Conservation (phyloP, 768 basidiomycete species). For the Pisolithus microcarpus region DNA sequence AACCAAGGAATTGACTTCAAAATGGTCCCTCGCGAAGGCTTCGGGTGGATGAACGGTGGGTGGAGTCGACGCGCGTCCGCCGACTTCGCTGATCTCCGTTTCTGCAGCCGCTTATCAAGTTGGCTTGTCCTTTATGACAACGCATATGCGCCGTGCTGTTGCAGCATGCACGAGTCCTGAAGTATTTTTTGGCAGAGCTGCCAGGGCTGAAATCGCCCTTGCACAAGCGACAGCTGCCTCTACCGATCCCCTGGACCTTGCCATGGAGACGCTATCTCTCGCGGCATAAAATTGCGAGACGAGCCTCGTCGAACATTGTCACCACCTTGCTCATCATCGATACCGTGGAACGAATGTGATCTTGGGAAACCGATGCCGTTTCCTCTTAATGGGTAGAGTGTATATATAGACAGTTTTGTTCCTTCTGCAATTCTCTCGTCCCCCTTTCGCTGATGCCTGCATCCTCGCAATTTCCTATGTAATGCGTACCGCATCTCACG, state of each 20-base stretch:
- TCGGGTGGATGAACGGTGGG: constrained; percentile 97
- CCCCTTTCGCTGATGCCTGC: too few species aligned
- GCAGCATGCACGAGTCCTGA: constrained; percentile 92
- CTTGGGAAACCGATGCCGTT: neutral
- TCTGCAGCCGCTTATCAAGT: constrained; percentile 86
- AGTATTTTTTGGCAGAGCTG: constrained; percentile 65
- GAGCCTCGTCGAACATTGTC: neutral
- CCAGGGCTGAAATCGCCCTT: constrained; percentile 28
- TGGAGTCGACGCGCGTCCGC: constrained; percentile 1
- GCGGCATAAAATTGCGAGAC: constrained; percentile 9
- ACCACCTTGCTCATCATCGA: neutral
- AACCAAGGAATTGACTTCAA: constrained; percentile 97
- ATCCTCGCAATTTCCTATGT: too few species aligned
- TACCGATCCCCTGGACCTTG: constrained; percentile 54
- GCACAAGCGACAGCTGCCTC: constrained; percentile 30
- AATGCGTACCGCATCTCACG: too few species aligned
- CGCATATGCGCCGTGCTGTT: constrained; percentile 91
- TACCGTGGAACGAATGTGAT: neutral
- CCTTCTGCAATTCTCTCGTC: neutral
- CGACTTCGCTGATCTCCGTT: neutral
- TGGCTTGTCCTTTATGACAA: constrained; percentile 89
- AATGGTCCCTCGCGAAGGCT: constrained; percentile 94
- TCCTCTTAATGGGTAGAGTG: neutral
- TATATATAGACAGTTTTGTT: neutral
- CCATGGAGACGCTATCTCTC: constrained; percentile 48